phyloP scores from a whole-genome alignment of 1,139 yeast genomes.

The Candida neerlandica region DNA sequence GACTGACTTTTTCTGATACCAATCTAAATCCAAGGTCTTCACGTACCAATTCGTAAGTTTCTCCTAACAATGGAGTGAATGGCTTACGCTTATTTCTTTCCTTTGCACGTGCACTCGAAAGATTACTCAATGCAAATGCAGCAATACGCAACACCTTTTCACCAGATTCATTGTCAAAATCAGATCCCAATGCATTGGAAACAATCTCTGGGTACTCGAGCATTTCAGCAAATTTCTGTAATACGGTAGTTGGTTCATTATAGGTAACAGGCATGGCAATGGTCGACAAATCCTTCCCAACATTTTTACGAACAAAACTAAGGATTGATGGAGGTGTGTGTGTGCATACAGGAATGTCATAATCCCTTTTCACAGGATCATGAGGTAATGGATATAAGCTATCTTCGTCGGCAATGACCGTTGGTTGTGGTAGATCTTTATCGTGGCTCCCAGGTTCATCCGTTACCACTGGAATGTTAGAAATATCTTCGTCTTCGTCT shows the following conservation, averaged over 20 bases:
- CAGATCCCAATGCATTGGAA: slow-evolving; percentile 55
- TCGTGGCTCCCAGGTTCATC: slow-evolving; percentile 6
- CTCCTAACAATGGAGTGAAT: slow-evolving; percentile 88
- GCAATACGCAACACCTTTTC: slow-evolving; percentile 72
- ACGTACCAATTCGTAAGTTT: slow-evolving; percentile 80
- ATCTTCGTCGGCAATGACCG: slow-evolving; percentile 25
- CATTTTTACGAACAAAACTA: slow-evolving; percentile 80
- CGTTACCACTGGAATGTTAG: slow-evolving; percentile 2
- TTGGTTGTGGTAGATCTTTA: slow-evolving; percentile 14
- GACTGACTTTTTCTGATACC: slow-evolving; percentile 77
- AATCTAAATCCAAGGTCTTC: slow-evolving; percentile 74
- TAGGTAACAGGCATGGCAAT: slow-evolving; percentile 93
- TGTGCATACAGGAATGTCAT: slow-evolving; percentile 59
- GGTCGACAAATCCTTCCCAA: slow-evolving; percentile 85
- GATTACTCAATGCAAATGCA: slow-evolving; percentile 75
- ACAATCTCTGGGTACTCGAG: slow-evolving; percentile 75
- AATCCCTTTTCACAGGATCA: slow-evolving; percentile 53
- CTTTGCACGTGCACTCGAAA: slow-evolving; percentile 72
- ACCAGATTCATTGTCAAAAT: slow-evolving; percentile 44
- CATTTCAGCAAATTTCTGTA: slow-evolving; percentile 78
- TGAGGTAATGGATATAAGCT: slow-evolving; percentile 68
- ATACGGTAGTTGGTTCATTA: slow-evolving; percentile 84
- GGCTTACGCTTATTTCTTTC: slow-evolving; percentile 84
- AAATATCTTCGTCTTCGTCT: slow-evolving; percentile 17
- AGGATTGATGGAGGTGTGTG: slow-evolving; percentile 81